phyloP scores from a whole-genome alignment of 108 stramenopile genomes.

The Bacterosira constricta region DNA sequence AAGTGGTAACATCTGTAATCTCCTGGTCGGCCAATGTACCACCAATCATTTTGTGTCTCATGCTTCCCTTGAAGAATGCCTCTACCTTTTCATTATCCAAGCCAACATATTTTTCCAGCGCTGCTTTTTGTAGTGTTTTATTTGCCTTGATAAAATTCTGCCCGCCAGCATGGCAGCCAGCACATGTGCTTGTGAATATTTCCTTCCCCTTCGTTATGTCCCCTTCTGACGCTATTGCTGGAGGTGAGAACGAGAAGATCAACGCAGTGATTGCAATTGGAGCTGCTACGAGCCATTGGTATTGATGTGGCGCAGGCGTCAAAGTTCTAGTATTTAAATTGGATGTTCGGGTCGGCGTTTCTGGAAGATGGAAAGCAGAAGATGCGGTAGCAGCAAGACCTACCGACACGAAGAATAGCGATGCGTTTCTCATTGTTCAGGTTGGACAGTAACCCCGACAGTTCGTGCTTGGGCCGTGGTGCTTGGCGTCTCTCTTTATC shows the following conservation, averaged over 20 bases:
- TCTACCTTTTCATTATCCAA: conserved; percentile 9
- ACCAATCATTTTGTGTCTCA: conserved; percentile 9
- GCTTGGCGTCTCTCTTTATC: too few species aligned
- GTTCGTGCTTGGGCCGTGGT: too few species aligned
- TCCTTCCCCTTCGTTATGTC: conserved; percentile 33
- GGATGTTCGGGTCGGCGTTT: too few species aligned
- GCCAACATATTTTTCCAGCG: conserved; percentile 40
- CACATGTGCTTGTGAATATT: conserved; percentile 29
- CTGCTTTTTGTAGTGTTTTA: conserved; percentile 40
- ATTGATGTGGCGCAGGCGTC: too few species aligned
- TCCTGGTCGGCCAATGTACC: conserved; percentile 35
- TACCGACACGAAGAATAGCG: too few species aligned
- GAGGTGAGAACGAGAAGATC: conserved; percentile 1
- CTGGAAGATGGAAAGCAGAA: too few species aligned
- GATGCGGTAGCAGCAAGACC: too few species aligned
- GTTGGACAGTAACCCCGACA: too few species aligned
- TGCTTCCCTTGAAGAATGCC: conserved; percentile 18
- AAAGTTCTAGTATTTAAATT: too few species aligned
- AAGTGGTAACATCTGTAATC: conserved; percentile 26
- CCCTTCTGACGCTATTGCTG: conserved; percentile 4
- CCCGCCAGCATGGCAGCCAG: conserved; percentile 43
- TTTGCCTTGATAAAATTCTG: conserved; percentile 42
- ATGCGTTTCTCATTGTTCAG: too few species aligned
- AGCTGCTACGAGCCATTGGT: too few species aligned
- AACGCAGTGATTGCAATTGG: background rate